Evolutionary conservation across 139 green algal genomes (phyloP).

Genomic region (Astrephomene gubernaculifera): DNA sequence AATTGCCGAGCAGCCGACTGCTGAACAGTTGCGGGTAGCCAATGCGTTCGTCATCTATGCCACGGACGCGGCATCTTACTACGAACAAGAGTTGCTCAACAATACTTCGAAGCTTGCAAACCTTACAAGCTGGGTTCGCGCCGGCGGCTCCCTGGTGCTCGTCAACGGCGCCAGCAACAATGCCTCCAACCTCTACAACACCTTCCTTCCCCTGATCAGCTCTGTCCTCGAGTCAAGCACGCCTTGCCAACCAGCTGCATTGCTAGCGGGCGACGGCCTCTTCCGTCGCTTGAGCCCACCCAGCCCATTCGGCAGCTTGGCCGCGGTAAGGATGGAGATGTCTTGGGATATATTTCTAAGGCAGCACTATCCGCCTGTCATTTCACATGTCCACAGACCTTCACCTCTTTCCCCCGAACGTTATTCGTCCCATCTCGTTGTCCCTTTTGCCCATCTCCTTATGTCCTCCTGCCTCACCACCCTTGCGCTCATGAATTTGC

Average conservation of each 20-base stretch:
- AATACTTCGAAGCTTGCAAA: neutral
- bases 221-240: neutral
- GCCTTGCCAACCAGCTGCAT: neutral
- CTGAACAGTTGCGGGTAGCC: too few species aligned
- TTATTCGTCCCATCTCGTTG: too few species aligned
- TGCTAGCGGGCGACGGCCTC: neutral
- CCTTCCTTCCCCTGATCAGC: constrained; percentile 1
- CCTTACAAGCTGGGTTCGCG: neutral
- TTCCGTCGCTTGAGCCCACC: neutral
- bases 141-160: constrained; percentile 1
- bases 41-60: constrained; percentile 13
- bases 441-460: too few species aligned
- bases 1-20: too few species aligned
- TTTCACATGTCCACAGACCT: too few species aligned
- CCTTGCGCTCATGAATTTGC: too few species aligned
- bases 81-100: neutral
- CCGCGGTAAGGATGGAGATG: too few species aligned
- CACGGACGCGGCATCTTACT: neutral
- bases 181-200: neutral
- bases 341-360: too few species aligned
- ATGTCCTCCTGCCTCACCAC: neutral
- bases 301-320: neutral
- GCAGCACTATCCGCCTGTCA: too few species aligned
- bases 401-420: too few species aligned
- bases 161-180: constrained; percentile 12